Evolutionary conservation across 352 stramenopile genomes (phyloP).

Genomic region (Phytophthora lateralis): DNA sequence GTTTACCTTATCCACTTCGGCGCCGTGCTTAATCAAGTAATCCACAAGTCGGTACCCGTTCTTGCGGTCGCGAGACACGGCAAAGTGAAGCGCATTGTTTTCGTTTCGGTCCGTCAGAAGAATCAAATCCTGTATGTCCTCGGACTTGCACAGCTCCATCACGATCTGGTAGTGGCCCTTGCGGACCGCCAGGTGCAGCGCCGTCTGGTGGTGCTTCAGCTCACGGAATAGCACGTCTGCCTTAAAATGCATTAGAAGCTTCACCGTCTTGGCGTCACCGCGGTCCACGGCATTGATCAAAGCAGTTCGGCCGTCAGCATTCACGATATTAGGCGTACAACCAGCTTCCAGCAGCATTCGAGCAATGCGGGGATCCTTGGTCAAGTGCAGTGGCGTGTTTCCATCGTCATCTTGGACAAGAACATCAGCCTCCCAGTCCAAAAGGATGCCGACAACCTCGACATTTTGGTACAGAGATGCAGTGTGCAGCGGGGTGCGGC

Average conservation of each 20-base stretch:
- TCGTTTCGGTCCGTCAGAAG: constrained; percentile 81
- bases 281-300: constrained; percentile 82
- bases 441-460: constrained; percentile 79
- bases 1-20: constrained; percentile 87
- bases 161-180: constrained; percentile 88
- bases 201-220: constrained; percentile 86
- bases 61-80: constrained; percentile 81
- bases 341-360: constrained; percentile 84
- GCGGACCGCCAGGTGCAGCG: constrained; percentile 79
- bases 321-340: constrained; percentile 86
- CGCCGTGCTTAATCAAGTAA: constrained; percentile 85
- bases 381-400: constrained; percentile 86
- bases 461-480: constrained; percentile 82
- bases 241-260: constrained; percentile 80
- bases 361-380: constrained; percentile 75
- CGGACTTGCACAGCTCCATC: constrained; percentile 83
- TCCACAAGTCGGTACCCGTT: constrained; percentile 82
- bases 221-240: constrained; percentile 87
- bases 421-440: constrained; percentile 84
- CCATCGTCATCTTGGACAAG: constrained; percentile 80
- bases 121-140: constrained; percentile 68
- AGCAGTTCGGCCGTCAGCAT: constrained; percentile 76
- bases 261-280: constrained; percentile 76
- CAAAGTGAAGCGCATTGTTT: constrained; percentile 88
- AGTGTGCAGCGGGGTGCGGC: constrained; percentile 83